Percentiles rank a stretch among this genome's conserved stretches.
Evolutionary conservation across 495 filamentous ascomycete species (phyloP).

Genomic region (Penicillium lividum): DNA sequence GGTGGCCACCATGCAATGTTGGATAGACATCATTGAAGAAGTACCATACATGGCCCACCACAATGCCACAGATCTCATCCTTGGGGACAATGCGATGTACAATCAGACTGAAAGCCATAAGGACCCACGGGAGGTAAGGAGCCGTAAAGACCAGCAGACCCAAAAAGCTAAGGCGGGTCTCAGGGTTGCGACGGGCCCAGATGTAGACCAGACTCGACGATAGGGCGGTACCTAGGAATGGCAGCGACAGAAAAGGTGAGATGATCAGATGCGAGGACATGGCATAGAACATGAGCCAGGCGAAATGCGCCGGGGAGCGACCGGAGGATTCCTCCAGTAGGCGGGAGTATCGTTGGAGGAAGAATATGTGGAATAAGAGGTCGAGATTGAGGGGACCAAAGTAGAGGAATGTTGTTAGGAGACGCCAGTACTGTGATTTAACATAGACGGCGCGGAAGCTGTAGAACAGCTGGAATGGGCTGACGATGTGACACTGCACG

Average conservation of each 20-base stretch:
- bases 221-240: conserved; percentile 87
- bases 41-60: conserved; percentile 96
- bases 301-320: conserved; percentile 85
- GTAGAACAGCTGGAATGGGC: conserved; percentile 94
- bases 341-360: conserved; percentile 93
- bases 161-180: conserved; percentile 86
- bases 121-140: conserved; percentile 93
- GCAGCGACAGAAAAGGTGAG: conserved; percentile 80
- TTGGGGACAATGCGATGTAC: conserved; percentile 86
- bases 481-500: conserved; percentile 89
- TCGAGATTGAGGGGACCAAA: conserved; percentile 94
- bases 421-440: conserved; percentile 95
- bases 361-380: conserved; percentile 98
- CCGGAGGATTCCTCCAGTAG: conserved; percentile 93
- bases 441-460: conserved; percentile 88
- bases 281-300: conserved; percentile 88
- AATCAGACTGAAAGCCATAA: conserved; percentile 85
- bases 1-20: conserved; percentile 77
- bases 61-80: conserved; percentile 92
- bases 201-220: conserved; percentile 95
- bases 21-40: conserved; percentile 98
- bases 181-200: conserved; percentile 93
- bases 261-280: conserved; percentile 72
- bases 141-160: conserved; percentile 89
- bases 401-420: conserved; percentile 93